Evolutionary conservation across 805 yeast genomes (phyloP).

Genomic region (Sugiyamaella boreocaroliniensis): DNA sequence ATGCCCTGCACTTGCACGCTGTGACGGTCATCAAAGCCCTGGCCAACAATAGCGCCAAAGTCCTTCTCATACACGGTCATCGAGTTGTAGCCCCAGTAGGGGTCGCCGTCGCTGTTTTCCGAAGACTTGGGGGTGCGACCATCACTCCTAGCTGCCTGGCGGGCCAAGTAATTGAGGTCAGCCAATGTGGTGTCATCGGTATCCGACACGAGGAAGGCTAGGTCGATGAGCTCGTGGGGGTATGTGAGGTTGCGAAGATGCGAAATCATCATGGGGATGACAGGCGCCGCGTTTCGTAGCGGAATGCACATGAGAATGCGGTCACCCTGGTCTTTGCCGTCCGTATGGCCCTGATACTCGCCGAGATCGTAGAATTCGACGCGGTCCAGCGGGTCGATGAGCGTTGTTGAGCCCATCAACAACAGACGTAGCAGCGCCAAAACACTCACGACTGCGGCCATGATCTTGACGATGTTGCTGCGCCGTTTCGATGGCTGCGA

Average conservation of each 20-base stretch:
- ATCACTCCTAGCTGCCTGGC: slow-evolving; percentile 22
- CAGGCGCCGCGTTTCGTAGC: slow-evolving; percentile 81
- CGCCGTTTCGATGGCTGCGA: not conserved
- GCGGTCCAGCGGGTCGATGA: not conserved
- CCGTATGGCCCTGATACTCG: slow-evolving; percentile 50
- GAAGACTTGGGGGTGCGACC: slow-evolving; percentile 38
- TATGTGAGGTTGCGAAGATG: slow-evolving; percentile 75
- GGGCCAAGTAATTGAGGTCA: slow-evolving; percentile 46
- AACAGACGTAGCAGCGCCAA: not conserved
- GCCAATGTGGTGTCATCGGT: slow-evolving; percentile 79
- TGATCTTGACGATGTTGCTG: not conserved
- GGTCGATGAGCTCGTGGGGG: slow-evolving; percentile 69
- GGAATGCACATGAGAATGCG: slow-evolving; percentile 81
- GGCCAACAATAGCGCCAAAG: slow-evolving; percentile 90
- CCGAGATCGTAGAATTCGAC: slow-evolving; percentile 67
- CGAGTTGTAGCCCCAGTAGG: slow-evolving; percentile 59
- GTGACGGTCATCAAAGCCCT: slow-evolving; percentile 86
- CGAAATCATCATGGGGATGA: slow-evolving; percentile 76
- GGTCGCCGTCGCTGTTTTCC: slow-evolving; percentile 16
- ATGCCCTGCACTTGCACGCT: slow-evolving; percentile 97
- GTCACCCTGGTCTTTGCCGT: slow-evolving; percentile 73
- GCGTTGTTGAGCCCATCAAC: not conserved
- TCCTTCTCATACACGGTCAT: slow-evolving; percentile 82
- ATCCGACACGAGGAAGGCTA: slow-evolving; percentile 78
- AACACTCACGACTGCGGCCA: not conserved